phyloP scores from a whole-genome alignment of 2,329 filamentous ascomycete genomes.

The Xylariomycetidae sp. region DNA sequence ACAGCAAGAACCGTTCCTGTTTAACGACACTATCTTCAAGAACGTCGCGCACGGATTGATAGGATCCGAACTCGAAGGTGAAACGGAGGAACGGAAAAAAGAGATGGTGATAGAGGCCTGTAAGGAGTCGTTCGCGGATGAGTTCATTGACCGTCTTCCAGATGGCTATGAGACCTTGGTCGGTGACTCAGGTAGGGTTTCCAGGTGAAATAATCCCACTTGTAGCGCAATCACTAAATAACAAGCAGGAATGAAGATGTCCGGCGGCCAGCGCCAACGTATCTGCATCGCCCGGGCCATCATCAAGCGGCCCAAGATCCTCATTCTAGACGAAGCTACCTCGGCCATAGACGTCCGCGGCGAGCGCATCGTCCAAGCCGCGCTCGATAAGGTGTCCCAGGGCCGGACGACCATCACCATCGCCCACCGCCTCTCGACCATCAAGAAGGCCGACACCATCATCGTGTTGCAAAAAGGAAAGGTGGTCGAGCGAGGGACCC shows the following conservation, averaged over 20 bases:
- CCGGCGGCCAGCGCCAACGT: slow-evolving; percentile 81
- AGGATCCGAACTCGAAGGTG: slow-evolving; percentile 47
- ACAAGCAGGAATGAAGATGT: slow-evolving; percentile 74
- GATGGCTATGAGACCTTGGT: slow-evolving; percentile 67
- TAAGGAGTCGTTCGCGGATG: slow-evolving; percentile 62
- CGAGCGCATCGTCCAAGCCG: slow-evolving; percentile 59
- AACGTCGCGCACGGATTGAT: slow-evolving; percentile 59
- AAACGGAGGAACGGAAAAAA: slow-evolving; percentile 49
- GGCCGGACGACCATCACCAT: slow-evolving; percentile 69
- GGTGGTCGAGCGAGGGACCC: slow-evolving; percentile 70
- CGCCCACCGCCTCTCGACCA: slow-evolving; percentile 69
- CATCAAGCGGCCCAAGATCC: slow-evolving; percentile 63
- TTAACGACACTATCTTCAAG: slow-evolving; percentile 59
- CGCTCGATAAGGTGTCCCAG: slow-evolving; percentile 56
- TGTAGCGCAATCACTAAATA: too few species aligned
- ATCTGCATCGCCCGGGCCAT: slow-evolving; percentile 75
- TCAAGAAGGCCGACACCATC: slow-evolving; percentile 74
- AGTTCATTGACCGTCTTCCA: slow-evolving; percentile 62
- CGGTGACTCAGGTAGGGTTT: slow-evolving; percentile 71
- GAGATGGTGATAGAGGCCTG: slow-evolving; percentile 61
- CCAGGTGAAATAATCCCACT: too few species aligned
- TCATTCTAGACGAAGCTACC: slow-evolving; percentile 75
- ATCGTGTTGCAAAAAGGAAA: slow-evolving; percentile 68
- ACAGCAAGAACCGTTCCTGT: slow-evolving; percentile 64
- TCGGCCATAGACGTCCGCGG: slow-evolving; percentile 56